Evolutionary conservation across 1,284 basidiomycete genomes (phyloP), one percentile per base, ranked within the genome.

Genomic region (Ustilago esculenta): DNA sequence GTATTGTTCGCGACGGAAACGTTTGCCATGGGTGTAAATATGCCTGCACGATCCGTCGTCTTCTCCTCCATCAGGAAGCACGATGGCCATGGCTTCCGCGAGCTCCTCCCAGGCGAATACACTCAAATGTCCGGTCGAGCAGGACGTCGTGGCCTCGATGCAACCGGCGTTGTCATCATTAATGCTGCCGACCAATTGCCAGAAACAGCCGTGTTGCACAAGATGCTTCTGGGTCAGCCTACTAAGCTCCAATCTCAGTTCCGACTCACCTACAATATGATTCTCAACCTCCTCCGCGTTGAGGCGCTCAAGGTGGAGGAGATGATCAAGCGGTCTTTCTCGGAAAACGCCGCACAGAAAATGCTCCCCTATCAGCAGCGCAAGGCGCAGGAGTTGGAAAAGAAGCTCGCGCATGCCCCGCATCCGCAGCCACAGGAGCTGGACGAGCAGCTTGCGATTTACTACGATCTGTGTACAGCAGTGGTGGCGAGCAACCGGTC

Each of bases 71-170:
- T 92, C 48, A 87, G 94, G 49, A 99, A 99, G 82, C 95, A 98
- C 81, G 96, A 99, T 76, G 96, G 96, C 6, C 87, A 88, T 21
- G 90, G 85, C 70, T 98, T 98, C 85, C 88, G 95, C 60, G 91
- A 94, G 37, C 77, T 84, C 15, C 72, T 84, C 3, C 76, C 84
- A 5, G 84, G 84, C 52, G 84, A 84, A 83, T 97, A 97, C 80
- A 99, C 96, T 0, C 96, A 99, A 77, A 99, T 99, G 96, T 94
- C 95, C 15, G 96, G 95, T 5, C 90, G 96, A 75, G 96, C 96
- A 10, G 96, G 96, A 44, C 89, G 96, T 54, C 90, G 96, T 83
- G 96, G 96, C 27, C 85, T 98, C 25, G 96, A 99, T 81, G 85
- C 90, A 1, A 98, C 94, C 0, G 96, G 96, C 29, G 97, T 94